Conservation (phyloP, 306 rosid species). For the Casuarina equisetifolia region DNA sequence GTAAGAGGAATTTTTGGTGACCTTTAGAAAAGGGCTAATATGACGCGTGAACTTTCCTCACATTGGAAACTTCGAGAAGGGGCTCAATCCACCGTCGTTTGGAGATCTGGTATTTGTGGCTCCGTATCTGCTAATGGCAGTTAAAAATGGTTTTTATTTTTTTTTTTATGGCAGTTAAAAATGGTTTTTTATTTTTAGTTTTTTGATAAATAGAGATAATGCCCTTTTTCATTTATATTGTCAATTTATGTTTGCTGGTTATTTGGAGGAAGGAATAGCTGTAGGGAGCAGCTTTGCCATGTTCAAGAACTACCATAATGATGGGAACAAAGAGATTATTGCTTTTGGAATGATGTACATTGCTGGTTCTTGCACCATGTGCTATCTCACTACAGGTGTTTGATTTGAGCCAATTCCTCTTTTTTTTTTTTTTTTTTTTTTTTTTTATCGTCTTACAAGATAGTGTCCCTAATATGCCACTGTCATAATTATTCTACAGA, state of each 20-base stretch:
- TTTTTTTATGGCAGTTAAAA: too few relatives aligned
- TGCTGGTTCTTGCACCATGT: constrained; percentile 87
- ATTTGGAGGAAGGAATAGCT: constrained; percentile 93
- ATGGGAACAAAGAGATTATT: constrained; percentile 98
- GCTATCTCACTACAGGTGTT: constrained; percentile 91
- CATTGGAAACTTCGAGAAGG: constrained; percentile 68
- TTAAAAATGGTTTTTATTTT: constrained; percentile 36
- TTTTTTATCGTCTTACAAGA: too few relatives aligned
- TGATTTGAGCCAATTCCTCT: not conserved
- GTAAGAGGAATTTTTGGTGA: not conserved
- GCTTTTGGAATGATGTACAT: constrained; percentile 93
- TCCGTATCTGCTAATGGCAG: constrained; percentile 27
- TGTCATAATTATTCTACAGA: not conserved
- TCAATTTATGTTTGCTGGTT: not conserved
- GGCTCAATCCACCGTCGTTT: constrained; percentile 45
- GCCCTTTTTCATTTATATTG: too few relatives aligned
- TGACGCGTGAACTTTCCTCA: constrained; percentile 24
- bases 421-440: not conserved
- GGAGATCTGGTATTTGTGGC: constrained; percentile 42
- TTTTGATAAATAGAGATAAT: too few relatives aligned
- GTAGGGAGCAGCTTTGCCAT: constrained; percentile 97
- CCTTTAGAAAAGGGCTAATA: not conserved
- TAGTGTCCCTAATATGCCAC: too few relatives aligned
- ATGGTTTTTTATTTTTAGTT: too few relatives aligned
- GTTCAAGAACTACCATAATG: constrained; percentile 86